Percentiles rank a stretch among this genome's conserved stretches.
Conservation (phyloP, 345 rosid genomes). For the Lagerstroemia speciosa region DNA sequence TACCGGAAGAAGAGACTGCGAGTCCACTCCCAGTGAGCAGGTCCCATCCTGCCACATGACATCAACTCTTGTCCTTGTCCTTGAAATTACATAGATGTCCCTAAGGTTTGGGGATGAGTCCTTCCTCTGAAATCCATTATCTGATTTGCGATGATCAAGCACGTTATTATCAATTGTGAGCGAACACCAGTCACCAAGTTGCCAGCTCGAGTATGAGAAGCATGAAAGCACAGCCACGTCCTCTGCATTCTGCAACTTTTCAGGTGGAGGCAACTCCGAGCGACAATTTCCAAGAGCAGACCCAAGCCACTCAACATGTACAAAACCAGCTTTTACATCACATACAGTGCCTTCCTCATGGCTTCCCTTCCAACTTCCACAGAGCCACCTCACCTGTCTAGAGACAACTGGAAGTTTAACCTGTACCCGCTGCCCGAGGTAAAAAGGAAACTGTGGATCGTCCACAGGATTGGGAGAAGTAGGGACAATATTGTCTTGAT, state of each 20-base stretch:
- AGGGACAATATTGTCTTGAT: slow-evolving; percentile 56
- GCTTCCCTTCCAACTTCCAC: slow-evolving; percentile 62
- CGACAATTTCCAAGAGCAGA: slow-evolving; percentile 34
- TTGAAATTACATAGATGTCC: slow-evolving; percentile 48
- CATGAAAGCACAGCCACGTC: slow-evolving; percentile 49
- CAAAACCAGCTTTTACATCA: slow-evolving; percentile 51
- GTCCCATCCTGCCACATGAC: slow-evolving; percentile 85
- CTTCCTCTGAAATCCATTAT: slow-evolving; percentile 17
- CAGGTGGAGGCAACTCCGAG: slow-evolving; percentile 34
- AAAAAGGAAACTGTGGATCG: slow-evolving; percentile 54
- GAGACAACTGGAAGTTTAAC: slow-evolving; percentile 36
- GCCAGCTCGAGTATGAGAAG: slow-evolving; percentile 76
- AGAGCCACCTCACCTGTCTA: slow-evolving; percentile 63
- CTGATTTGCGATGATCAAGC: background rate
- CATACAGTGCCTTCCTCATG: slow-evolving; percentile 61
- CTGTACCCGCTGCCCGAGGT: slow-evolving; percentile 85
- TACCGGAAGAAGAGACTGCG: slow-evolving; percentile 52
- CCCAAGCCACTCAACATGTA: slow-evolving; percentile 78
- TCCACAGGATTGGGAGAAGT: slow-evolving; percentile 48
- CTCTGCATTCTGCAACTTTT: slow-evolving; percentile 42
- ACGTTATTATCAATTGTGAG: slow-evolving; percentile 20
- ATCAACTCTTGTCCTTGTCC: slow-evolving; percentile 59
- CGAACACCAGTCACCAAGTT: slow-evolving; percentile 87
- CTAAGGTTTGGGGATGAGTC: slow-evolving; percentile 19
- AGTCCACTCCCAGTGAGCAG: slow-evolving; percentile 41